A percentile compares a stretch with the other conserved stretches of the same genome.
Conservation (phyloP, 164 flowering plant species). For the Litsea cubeba region DNA sequence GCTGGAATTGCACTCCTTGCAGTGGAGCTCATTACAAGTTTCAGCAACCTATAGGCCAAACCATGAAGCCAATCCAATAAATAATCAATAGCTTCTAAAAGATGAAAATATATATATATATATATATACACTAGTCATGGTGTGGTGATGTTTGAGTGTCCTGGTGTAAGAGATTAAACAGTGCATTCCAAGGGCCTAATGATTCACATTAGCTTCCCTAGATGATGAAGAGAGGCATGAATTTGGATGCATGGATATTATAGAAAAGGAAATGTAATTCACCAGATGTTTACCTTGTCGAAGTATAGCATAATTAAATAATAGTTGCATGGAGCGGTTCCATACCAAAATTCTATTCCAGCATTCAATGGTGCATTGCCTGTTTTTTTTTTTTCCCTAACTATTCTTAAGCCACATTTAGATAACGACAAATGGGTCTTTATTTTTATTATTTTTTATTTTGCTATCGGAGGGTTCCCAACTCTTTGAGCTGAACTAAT, state of each 20-base stretch:
- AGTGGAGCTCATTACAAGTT: slow-evolving; percentile 7
- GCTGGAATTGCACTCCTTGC: slow-evolving; percentile 19
- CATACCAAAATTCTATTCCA: no score
- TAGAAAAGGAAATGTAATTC: neutral
- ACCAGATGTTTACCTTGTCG: neutral
- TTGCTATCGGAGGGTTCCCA: no score
- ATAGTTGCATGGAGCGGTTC: no score
- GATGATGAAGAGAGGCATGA: neutral
- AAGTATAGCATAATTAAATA: no score
- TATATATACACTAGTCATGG: neutral
- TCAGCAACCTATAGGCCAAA: slow-evolving; percentile 7
- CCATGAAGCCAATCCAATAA: slow-evolving; percentile 16
- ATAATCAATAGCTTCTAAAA: neutral
- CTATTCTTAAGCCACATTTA: no score
- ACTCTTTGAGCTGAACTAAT: no score
- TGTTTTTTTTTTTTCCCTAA: no score
- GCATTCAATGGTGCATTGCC: no score
- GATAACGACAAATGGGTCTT: no score
- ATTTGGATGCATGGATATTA: neutral
- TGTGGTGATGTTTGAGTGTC: neutral
- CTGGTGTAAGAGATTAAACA: neutral
- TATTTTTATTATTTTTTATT: no score
- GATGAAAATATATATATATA: neutral
- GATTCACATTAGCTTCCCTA: no score
- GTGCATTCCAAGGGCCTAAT: neutral